These are phyloP conservation scores for Centaurea solstitialis DNA, from an alignment of 129 eudicot genomes.

Conservation along the genomic window DNA sequence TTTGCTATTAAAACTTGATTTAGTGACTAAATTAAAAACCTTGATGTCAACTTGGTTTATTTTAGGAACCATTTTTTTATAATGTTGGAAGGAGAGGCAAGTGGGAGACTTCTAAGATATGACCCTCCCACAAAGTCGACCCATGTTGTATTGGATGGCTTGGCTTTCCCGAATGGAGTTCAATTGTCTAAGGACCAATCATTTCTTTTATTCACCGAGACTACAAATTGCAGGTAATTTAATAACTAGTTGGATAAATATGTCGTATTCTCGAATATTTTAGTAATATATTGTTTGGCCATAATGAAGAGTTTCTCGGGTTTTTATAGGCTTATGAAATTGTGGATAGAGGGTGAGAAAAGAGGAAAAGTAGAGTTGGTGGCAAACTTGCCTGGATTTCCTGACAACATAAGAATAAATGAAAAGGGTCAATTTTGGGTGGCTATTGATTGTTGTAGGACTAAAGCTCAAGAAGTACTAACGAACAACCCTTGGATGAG, in stretches of 20 bases:
- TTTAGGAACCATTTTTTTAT: constrained; percentile 82
- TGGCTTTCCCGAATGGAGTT: constrained; percentile 97
- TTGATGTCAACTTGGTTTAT: constrained; percentile 1
- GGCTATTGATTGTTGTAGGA: constrained; percentile 94
- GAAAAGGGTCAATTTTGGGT: constrained; percentile 94
- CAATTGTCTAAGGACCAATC: constrained; percentile 85
- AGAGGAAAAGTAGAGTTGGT: constrained; percentile 55
- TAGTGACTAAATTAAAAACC: background rate
- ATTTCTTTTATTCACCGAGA: constrained; percentile 77
- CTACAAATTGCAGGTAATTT: constrained; percentile 89
- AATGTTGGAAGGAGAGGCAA: constrained; percentile 94
- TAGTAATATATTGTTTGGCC: background rate
- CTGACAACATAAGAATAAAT: constrained; percentile 84
- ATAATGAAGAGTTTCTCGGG: background rate
- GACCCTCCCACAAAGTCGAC: constrained; percentile 85
- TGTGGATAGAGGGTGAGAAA: constrained; percentile 69
- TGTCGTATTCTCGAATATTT: background rate
- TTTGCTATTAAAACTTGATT: background rate
- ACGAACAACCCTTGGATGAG: constrained; percentile 85
- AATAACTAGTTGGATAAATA: background rate
- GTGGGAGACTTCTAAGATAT: constrained; percentile 82
- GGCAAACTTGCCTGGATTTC: constrained; percentile 91
- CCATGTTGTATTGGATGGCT: constrained; percentile 75
- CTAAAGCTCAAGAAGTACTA: constrained; percentile 70
- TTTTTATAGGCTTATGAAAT: constrained; percentile 59